Evolutionary conservation across 352 stramenopile species (phyloP), one percentile per base, ranked within the genome.

Genomic region (Phytophthora nicotianae): DNA sequence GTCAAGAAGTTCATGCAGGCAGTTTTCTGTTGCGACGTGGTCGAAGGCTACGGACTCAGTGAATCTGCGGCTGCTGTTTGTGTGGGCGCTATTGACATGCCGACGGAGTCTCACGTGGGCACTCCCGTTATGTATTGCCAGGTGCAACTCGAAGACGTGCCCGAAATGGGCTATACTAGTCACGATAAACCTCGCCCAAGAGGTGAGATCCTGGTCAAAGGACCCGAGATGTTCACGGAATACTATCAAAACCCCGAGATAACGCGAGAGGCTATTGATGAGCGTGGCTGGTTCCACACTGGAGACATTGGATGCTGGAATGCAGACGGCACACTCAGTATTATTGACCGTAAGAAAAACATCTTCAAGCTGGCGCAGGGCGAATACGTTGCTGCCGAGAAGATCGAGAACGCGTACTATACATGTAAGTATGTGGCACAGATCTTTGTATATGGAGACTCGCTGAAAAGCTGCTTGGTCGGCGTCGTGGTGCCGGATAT

Each of bases 401-500:
- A 98, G 79, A 96, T 99, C 65, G 96, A 99, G 68, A 97, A 97
- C 75, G 79, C 91, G 2, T 98, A 97, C 24, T 75, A 76, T 42
- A 96, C 95, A 57, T 91, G 73, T 62, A 69, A 77, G 2, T 96
- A 97, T 62, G 88, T 98, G 32, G 89, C 76, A 16, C 93, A 98
- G 77, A 69, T 86, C 32, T 98, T 98, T 70, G 88, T 98, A 1
- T 90, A 98, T 71, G 96, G 96, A n/a, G 93, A 98, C 76, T 98
- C 89, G 14, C 81, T 97, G 24, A 88, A 98, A 68, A 97, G 73
- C 62, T 90, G 68, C 47, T 75, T 98, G 27, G 93, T 99, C 23
- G 93, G 88, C 8, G 79, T 99, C 40, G 68, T 98, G n/a, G 90
- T 98, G 17, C 77, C 79, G 0, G 79, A 91, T 42, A 59, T 68